phyloP scores from a whole-genome alignment of 192 early-diverging fungal genomes.

The Paraglomus brasilianum region DNA sequence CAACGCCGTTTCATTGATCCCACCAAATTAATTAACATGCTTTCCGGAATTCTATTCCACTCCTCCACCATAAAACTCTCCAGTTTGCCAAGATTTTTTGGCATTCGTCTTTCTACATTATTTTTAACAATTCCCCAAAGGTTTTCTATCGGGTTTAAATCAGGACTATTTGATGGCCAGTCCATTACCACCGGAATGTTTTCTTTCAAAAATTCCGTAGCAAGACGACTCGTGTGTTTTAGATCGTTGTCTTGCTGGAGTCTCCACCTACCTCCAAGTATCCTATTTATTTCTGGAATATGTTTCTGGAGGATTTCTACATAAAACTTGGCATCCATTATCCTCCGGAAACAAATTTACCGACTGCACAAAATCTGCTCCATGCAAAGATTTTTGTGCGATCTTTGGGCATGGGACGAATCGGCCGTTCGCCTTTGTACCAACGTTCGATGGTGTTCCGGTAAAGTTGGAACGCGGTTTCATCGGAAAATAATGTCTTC shows the following conservation, averaged over 20 bases:
- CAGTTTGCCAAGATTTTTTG: background rate
- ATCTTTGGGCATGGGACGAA: background rate
- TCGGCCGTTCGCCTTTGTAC: background rate
- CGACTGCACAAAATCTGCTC: background rate
- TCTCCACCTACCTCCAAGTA: background rate
- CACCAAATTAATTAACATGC: background rate
- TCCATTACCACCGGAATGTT: too few species aligned
- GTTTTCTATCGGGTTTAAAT: constrained; percentile 12
- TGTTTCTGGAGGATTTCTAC: background rate
- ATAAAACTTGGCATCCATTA: too few species aligned
- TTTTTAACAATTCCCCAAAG: background rate
- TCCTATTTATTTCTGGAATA: background rate
- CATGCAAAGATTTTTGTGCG: background rate
- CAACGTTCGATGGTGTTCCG: background rate
- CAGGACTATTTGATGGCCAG: constrained; percentile 4
- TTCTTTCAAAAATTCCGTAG: too few species aligned
- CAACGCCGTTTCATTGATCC: too few species aligned
- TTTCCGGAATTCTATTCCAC: constrained; percentile 2
- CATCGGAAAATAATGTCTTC: background rate
- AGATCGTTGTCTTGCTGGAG: background rate
- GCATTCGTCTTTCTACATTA: background rate
- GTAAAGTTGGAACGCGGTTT: constrained; percentile 16
- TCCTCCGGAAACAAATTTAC: too few species aligned
- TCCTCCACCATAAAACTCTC: background rate
- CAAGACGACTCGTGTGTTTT: too few species aligned